phyloP scores from a whole-genome alignment of 2,329 filamentous ascomycete species.

The Scedosporium aurantiacum region DNA sequence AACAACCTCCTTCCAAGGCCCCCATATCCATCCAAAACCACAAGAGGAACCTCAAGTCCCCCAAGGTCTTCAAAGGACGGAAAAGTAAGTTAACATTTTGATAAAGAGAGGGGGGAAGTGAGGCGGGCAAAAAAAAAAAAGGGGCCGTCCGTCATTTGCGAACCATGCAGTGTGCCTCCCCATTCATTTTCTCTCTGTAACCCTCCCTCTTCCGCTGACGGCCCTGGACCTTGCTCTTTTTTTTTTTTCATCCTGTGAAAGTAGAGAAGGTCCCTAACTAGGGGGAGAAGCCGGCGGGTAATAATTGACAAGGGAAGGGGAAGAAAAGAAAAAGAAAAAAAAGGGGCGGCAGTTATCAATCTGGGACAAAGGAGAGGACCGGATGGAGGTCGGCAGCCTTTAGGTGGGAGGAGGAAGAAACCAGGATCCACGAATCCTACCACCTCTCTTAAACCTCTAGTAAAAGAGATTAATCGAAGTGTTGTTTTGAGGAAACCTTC shows the following conservation, averaged over 20 bases:
- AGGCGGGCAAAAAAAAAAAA: too few species aligned
- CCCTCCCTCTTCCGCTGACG: neutral
- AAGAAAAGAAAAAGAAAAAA: neutral
- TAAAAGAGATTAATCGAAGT: too few species aligned
- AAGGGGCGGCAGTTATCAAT: neutral
- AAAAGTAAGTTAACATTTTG: too few species aligned
- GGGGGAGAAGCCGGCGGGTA: neutral
- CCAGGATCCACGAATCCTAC: neutral
- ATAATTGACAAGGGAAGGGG: neutral
- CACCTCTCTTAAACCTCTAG: neutral
- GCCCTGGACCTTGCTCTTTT: too few species aligned
- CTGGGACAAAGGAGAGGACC: conserved; percentile 1
- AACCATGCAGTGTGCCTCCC: neutral
- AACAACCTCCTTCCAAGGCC: neutral
- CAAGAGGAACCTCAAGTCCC: neutral
- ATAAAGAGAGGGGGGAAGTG: too few species aligned
- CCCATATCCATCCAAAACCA: neutral
- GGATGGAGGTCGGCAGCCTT: conserved; percentile 1
- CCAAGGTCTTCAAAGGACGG: neutral
- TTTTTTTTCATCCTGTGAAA: neutral
- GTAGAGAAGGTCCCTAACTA: neutral
- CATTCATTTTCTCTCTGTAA: neutral
- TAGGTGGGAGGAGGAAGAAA: neutral
- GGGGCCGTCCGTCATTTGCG: too few species aligned
- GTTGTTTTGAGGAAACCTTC: too few species aligned